Conservation (phyloP, 345 rosid genomes). For the Turritis glabra region DNA sequence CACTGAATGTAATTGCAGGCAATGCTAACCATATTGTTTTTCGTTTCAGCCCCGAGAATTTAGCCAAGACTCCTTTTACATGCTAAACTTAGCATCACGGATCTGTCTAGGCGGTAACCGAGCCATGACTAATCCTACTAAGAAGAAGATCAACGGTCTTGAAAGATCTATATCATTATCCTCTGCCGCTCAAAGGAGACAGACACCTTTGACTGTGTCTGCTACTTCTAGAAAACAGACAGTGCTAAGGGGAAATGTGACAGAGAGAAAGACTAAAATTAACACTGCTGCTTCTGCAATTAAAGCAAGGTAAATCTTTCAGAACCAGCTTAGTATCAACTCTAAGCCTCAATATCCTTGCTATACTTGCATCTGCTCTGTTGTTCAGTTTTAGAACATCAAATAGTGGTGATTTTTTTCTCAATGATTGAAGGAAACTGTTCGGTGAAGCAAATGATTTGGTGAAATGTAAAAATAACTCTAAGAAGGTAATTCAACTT, state of each 20-base stretch:
- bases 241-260: conserved; percentile 24
- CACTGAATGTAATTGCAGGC: background rate
- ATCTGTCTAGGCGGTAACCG: conserved; percentile 45
- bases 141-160: conserved; percentile 44
- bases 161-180: conserved; percentile 40
- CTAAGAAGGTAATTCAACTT: conserved; percentile 51
- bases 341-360: background rate
- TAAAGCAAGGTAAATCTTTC: conserved; percentile 36
- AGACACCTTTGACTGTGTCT: conserved; percentile 38
- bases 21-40: conserved; percentile 11
- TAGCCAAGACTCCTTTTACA: conserved; percentile 75
- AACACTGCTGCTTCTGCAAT: conserved; percentile 38
- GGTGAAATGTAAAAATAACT: conserved; percentile 40
- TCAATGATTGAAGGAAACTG: conserved; percentile 54
- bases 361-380: background rate
- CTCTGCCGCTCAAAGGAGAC: conserved; percentile 37
- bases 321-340: background rate
- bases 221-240: conserved; percentile 44
- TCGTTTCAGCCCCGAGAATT: conserved; percentile 50
- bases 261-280: conserved; percentile 47
- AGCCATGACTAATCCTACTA: conserved; percentile 39
- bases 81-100: conserved; percentile 72
- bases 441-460: conserved; percentile 45
- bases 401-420: background rate
- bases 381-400: conserved; percentile 6